phyloP scores from a whole-genome alignment of 208 protist genomes.

The Ichthyophonus hoferi region DNA sequence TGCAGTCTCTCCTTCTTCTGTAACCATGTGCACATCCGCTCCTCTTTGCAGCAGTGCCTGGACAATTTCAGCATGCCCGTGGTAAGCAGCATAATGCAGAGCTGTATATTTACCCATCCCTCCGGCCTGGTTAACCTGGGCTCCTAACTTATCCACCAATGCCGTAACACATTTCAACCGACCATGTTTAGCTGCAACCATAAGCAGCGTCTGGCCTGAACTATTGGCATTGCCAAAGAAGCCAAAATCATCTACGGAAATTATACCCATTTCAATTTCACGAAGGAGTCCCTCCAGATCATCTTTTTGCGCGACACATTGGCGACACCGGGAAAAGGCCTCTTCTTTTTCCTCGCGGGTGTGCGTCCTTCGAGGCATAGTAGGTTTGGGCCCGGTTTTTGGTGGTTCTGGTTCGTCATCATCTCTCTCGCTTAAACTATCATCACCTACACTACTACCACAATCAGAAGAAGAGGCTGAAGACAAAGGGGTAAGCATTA shows the following conservation, averaged over 20 bases:
- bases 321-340: background rate
- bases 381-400: background rate
- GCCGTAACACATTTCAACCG: background rate
- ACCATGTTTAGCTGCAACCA: slow-evolving; percentile 14
- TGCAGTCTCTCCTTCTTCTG: slow-evolving; percentile 4
- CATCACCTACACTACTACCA: background rate
- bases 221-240: slow-evolving; percentile 4
- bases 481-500: background rate
- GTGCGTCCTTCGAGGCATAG: background rate
- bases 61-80: slow-evolving; percentile 9
- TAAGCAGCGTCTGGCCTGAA: background rate
- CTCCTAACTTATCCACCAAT: slow-evolving; percentile 14
- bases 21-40: background rate
- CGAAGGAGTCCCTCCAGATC: background rate
- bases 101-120: slow-evolving; percentile 17
- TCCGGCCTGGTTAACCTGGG: background rate
- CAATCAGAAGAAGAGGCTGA: background rate
- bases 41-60: background rate
- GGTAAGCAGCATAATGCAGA: slow-evolving; percentile 19
- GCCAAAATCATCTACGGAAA: slow-evolving; percentile 6
- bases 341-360: background rate
- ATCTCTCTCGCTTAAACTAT: background rate
- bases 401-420: background rate
- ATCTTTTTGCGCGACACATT: background rate
- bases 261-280: background rate